Percentiles rank a stretch among this genome's conserved stretches.
These are phyloP conservation scores for Sporothrix brunneoviolacea DNA, from an alignment of 2,329 filamentous ascomycete species.

Conservation along the genomic window DNA sequence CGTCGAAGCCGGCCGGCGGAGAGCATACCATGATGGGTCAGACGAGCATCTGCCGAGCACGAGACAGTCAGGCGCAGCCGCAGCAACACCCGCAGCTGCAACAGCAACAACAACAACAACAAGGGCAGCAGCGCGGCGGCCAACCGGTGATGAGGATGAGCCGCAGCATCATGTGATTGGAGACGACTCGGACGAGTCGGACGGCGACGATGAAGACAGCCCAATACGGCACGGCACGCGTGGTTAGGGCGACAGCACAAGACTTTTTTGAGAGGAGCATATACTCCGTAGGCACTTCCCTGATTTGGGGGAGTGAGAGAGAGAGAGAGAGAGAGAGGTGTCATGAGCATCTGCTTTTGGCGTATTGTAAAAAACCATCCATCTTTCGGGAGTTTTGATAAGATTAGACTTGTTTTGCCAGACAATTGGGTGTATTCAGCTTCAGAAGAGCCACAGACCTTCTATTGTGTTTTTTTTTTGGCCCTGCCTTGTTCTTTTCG, in stretches of 20 bases:
- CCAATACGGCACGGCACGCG: background rate
- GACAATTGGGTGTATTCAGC: too few species aligned
- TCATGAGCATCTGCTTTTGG: background rate
- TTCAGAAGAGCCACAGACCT: background rate
- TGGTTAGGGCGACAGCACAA: conserved; percentile 7
- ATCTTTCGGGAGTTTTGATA: too few species aligned
- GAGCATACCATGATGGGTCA: conserved; percentile 24
- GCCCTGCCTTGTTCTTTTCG: background rate
- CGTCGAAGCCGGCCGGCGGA: background rate
- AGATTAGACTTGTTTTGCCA: background rate
- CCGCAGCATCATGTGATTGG: conserved; percentile 46
- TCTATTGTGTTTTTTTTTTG: background rate
- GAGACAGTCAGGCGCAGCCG: background rate
- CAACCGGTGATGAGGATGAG: conserved; percentile 25
- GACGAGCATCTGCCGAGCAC: conserved; percentile 15
- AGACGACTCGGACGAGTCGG: conserved; percentile 35
- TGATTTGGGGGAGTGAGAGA: too few species aligned
- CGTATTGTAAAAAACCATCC: too few species aligned
- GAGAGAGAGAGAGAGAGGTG: background rate
- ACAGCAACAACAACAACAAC: conserved; percentile 24
- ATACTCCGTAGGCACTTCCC: too few species aligned
- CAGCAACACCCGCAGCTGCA: conserved; percentile 20
- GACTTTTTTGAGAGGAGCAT: conserved; percentile 5
- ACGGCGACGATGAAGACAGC: conserved; percentile 22
- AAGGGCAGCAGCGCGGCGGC: conserved; percentile 18